Base-by-base conservation (phyloP, 768 basidiomycete species). In the Agaricus sinodeliciosus region DNA sequence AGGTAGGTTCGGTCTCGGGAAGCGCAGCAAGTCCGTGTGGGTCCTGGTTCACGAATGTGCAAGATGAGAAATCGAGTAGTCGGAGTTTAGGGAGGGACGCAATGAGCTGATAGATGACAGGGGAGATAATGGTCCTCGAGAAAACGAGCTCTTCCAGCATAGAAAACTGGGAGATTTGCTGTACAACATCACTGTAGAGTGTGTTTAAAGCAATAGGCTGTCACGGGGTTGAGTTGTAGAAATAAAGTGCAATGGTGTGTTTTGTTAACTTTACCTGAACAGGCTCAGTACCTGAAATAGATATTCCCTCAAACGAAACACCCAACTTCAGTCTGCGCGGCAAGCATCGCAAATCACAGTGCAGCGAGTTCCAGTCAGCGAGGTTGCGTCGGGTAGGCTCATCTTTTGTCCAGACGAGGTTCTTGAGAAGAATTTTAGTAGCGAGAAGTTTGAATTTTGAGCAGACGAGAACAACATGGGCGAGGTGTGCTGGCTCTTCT, bases 341-440 rank as follows among this genome's bases (percentile, higher is more conserved):
- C 1, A 67, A 40, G 27, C 52, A 34, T 0, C 48, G 36, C 5
- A 62, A 19, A 9, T 54, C 37, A 3, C 41, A 39, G 31, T 64
- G 63, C 0, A 51, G 56, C 3, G 48, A 41, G 8, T 39, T 40
- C 65, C 67, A 67, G 9, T 63, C 60, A 19, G 58, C 50, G 34
- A 69, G 51, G 41, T 65, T 65, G 11, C 58, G 47, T 12, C 49
- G 12, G 0, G 65, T 58, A 11, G 59, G 55, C 13, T 58, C 49
- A 0, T 51, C 50, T 41, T 60, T 62, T 6, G 49, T 37, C 67
- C 66, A 67, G 19, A 58, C 51, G 9, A 69, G 44, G 31, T 67
- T 59, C 2, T 60, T 58, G 26, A 67, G 48, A 0, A 67, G 53
- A 4, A 58, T 63, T 40, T 61, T 60, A 12, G 60, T 58, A 2